A percentile compares a stretch with the other conserved stretches of the same genome.
Evolutionary conservation across 768 basidiomycete species (phyloP).

Genomic region (Collybia sp.): DNA sequence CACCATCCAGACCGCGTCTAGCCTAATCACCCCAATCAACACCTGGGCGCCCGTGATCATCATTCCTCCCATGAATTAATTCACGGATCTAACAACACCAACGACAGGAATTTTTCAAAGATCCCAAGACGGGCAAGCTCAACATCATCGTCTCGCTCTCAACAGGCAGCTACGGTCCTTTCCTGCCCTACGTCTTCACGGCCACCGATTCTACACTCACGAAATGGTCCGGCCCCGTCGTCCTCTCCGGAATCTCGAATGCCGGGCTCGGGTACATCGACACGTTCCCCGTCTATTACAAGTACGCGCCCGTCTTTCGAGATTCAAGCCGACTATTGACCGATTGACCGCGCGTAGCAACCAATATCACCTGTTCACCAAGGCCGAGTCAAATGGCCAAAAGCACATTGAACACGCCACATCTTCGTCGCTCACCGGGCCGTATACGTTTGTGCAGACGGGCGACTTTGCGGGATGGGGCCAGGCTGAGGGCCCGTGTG

Average conservation of each 20-base stretch:
- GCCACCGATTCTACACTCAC: slow-evolving; percentile 23
- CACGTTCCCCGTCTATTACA: slow-evolving; percentile 28
- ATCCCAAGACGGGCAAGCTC: slow-evolving; percentile 24
- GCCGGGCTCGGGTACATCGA: slow-evolving; percentile 29
- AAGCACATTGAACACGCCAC: slow-evolving; percentile 28
- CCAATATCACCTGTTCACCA: slow-evolving; percentile 28
- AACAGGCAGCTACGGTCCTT: slow-evolving; percentile 30
- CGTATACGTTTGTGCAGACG: slow-evolving; percentile 27
- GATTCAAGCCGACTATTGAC: background rate
- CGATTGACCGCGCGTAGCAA: slow-evolving; percentile 13
- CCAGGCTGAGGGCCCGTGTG: slow-evolving; percentile 25
- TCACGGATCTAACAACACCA: background rate
- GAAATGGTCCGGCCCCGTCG: slow-evolving; percentile 23
- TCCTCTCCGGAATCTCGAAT: slow-evolving; percentile 30
- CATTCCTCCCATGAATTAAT: background rate
- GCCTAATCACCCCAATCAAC: slow-evolving; percentile 22
- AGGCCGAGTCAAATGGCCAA: slow-evolving; percentile 26
- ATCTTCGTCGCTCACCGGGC: slow-evolving; percentile 25
- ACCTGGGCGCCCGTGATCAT: slow-evolving; percentile 27
- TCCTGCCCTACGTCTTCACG: slow-evolving; percentile 28
- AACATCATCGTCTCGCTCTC: slow-evolving; percentile 29
- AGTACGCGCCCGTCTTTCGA: slow-evolving; percentile 17
- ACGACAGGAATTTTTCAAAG: slow-evolving; percentile 29
- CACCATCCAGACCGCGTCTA: slow-evolving; percentile 23
- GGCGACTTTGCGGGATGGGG: slow-evolving; percentile 31